Percentiles rank a stretch among this genome's conserved stretches.
Evolutionary conservation across 176 grass and related monocot species (phyloP).

Genomic region (Juncus inflexus): DNA sequence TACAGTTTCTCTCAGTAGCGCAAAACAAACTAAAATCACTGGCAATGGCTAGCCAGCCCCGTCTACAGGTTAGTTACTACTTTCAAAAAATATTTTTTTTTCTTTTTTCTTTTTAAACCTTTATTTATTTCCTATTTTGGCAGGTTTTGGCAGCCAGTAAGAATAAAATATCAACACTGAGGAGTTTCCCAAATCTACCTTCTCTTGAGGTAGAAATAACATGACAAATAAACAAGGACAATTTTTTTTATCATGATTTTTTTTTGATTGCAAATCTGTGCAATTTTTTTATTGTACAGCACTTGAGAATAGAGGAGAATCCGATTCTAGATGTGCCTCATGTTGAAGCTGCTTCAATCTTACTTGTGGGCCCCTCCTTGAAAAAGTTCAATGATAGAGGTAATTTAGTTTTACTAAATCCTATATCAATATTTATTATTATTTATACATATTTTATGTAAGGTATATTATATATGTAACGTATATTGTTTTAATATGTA

Average conservation of each 20-base stretch:
- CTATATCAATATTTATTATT: constrained; percentile 2
- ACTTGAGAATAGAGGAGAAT: constrained; percentile 90
- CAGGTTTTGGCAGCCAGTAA: constrained; percentile 89
- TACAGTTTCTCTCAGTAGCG: constrained; percentile 90
- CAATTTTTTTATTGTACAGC: constrained; percentile 34
- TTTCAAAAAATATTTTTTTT: constrained; percentile 2
- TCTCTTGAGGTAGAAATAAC: constrained; percentile 55
- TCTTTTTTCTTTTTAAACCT: background rate
- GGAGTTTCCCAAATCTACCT: constrained; percentile 85
- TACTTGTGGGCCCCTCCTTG: constrained; percentile 82
- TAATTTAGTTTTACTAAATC: constrained; percentile 19
- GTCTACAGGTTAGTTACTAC: constrained; percentile 63
- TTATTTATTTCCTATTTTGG: constrained; percentile 30
- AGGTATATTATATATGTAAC: background rate
- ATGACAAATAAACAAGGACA: background rate
- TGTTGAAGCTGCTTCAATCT: constrained; percentile 65
- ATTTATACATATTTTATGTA: background rate
- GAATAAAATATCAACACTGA: constrained; percentile 96
- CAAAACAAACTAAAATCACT: constrained; percentile 91
- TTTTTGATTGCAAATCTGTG: background rate
- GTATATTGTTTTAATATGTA: constrained; percentile 16
- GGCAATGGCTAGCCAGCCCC: constrained; percentile 76
- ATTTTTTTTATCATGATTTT: background rate
- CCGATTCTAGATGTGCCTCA: constrained; percentile 72
- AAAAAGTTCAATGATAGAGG: constrained; percentile 93